Evolutionary conservation across 2,329 filamentous ascomycete species (phyloP).

Genomic region (Orbilia blumenaviensis): DNA sequence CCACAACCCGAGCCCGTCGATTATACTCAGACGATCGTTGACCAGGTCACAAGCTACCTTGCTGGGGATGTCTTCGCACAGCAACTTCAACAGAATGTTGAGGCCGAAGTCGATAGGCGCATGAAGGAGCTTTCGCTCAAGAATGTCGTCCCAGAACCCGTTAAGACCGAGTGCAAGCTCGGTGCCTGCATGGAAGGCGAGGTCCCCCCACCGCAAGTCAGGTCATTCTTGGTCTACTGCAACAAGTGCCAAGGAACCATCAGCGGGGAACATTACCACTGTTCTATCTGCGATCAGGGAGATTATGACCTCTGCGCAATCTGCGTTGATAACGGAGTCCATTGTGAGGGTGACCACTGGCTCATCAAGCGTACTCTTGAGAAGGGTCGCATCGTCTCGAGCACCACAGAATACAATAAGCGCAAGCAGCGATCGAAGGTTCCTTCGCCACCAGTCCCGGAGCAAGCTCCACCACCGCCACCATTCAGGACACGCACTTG

Average conservation of each 20-base stretch:
- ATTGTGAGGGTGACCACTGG: slow-evolving; percentile 87
- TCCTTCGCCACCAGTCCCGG: slow-evolving; percentile 53
- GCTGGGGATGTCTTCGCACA: slow-evolving; percentile 39
- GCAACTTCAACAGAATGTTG: slow-evolving; percentile 56
- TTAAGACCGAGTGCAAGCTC: slow-evolving; percentile 42
- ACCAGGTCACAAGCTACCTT: slow-evolving; percentile 47
- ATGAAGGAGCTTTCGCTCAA: slow-evolving; percentile 58
- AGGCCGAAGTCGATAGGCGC: slow-evolving; percentile 55
- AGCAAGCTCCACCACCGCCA: slow-evolving; percentile 27
- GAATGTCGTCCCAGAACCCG: slow-evolving; percentile 63
- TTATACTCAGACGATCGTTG: slow-evolving; percentile 45
- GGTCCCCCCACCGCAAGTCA: background rate
- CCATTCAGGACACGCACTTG: slow-evolving; percentile 70
- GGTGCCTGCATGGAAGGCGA: slow-evolving; percentile 43
- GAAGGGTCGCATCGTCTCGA: slow-evolving; percentile 81
- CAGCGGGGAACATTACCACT: slow-evolving; percentile 88
- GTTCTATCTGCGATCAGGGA: slow-evolving; percentile 88
- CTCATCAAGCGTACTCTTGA: slow-evolving; percentile 88
- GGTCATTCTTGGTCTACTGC: slow-evolving; percentile 78
- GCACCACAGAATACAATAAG: slow-evolving; percentile 84
- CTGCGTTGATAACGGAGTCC: slow-evolving; percentile 78
- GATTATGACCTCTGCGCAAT: slow-evolving; percentile 90
- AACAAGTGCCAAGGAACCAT: slow-evolving; percentile 85
- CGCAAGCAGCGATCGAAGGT: slow-evolving; percentile 60
- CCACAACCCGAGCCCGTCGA: slow-evolving; percentile 36